Evolutionary conservation across 495 filamentous ascomycete species (phyloP), one percentile per base, ranked within the genome.

Genomic region (Lasiosphaeria miniovina): DNA sequence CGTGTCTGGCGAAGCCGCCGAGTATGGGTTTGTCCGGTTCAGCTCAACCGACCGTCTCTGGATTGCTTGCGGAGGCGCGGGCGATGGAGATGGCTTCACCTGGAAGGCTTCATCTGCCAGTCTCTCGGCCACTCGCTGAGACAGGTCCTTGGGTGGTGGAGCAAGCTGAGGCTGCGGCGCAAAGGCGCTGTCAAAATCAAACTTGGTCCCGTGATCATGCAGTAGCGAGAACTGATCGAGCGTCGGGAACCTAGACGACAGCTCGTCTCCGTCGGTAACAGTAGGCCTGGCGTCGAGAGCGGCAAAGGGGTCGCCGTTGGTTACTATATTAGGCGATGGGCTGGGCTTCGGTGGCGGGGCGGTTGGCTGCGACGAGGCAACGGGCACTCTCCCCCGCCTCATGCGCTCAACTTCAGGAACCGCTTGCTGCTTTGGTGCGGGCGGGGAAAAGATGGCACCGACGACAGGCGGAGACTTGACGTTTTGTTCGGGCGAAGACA

Each of bases 341-440:
- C 84, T 90, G 14, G 88, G 85, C 63, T 85, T 87, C n/a, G 77
- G 68, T 40, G 63, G 64, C 51, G 73, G 74, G 1, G 68, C 67
- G 8, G 61, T 66, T 17, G 75, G 65, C 33, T 74, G 77, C 36
- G 68, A 24, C 24, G 24, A 68, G 12, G 71, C 67, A 38, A 83
- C 86, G 5, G 85, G 81, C 7, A 92, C 89, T 55, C 94, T 84
- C 7, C 94, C 94, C 70, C 94, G 84, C 49, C 95, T 82, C 94
- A 98, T 98, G 6, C 94, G 94, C 58, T 88, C 88, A 61, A 98
- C 91, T 59, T 98, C 93, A 6, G 95, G 95, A 59, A 97, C 86
- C 7, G 81, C 74, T 40, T 87, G 84, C 64, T 88, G 82, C 61
- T 88, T 84, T 12, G 86, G 80, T 52, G 84, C 78, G 41, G 88